Conservation (phyloP, 441 rosid genomes). For the Dalechampia spathulata region DNA sequence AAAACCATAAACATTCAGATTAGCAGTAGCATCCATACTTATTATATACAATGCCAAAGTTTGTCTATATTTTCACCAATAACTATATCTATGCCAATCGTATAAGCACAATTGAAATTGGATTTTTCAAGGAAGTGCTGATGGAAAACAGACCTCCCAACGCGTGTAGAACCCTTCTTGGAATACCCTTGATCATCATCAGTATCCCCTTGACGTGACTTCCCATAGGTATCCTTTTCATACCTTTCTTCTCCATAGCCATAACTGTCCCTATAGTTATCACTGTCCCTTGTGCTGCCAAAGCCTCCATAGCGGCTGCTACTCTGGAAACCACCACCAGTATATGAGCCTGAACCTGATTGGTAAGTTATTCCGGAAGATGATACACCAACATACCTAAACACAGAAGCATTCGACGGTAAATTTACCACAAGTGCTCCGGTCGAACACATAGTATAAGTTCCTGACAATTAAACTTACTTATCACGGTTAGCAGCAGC, state of each 20-base stretch:
- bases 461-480: slow-evolving; percentile 34
- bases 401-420: slow-evolving; percentile 10
- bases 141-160: slow-evolving; percentile 43
- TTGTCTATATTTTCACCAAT: background rate
- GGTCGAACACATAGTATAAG: slow-evolving; percentile 6
- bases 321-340: slow-evolving; percentile 42
- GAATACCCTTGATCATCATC: slow-evolving; percentile 35
- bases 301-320: slow-evolving; percentile 45
- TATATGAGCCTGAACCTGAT: slow-evolving; percentile 55
- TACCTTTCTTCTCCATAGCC: slow-evolving; percentile 36
- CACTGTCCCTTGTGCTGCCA: slow-evolving; percentile 41
- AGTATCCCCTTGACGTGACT: slow-evolving; percentile 34
- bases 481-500: slow-evolving; percentile 91
- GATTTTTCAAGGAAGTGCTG: background rate
- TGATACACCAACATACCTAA: slow-evolving; percentile 90
- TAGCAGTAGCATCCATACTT: background rate
- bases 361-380: slow-evolving; percentile 71
- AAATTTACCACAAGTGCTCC: slow-evolving; percentile 12
- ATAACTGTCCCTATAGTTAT: slow-evolving; percentile 42
- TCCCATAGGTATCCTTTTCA: slow-evolving; percentile 44
- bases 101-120: background rate
- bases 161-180: slow-evolving; percentile 37
- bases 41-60: background rate
- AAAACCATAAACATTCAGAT: background rate
- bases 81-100: background rate